Conservation (phyloP, 306 rosid species). For the Vicia faba region DNA sequence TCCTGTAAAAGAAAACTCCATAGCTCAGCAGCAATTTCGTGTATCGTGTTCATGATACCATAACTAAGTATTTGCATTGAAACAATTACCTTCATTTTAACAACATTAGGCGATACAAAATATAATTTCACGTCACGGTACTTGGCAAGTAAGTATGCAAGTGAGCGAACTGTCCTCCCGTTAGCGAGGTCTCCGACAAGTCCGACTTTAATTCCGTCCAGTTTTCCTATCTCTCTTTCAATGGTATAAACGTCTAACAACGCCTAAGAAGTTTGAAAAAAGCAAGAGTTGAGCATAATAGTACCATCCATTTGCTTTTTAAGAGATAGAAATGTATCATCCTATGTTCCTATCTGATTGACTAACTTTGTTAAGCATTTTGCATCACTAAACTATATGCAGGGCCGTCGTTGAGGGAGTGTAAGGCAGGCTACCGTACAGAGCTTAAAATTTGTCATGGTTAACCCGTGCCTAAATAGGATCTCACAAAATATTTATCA, state of each 20-base stretch:
- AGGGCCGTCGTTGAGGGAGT: no score
- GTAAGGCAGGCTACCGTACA: no score
- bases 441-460: no score
- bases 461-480: no score
- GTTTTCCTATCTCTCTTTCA: constrained; percentile 80
- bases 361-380: constrained; percentile 11
- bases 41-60: not conserved
- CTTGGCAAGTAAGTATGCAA: constrained; percentile 85
- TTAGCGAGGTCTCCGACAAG: constrained; percentile 92
- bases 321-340: not conserved
- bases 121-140: constrained; percentile 69
- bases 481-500: no score
- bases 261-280: constrained; percentile 53
- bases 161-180: constrained; percentile 92
- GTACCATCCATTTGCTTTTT: constrained; percentile 14
- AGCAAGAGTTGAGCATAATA: not conserved
- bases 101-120: constrained; percentile 83
- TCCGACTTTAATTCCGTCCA: constrained; percentile 80
- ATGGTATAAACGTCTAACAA: constrained; percentile 83
- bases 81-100: constrained; percentile 81
- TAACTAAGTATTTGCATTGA: constrained; percentile 14
- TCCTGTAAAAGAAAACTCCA: constrained; percentile 49
- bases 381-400: not conserved
- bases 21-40: not conserved
- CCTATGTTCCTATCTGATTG: not conserved